Conservation (phyloP, 164 flowering plant species). For the Tetracentron sinense region DNA sequence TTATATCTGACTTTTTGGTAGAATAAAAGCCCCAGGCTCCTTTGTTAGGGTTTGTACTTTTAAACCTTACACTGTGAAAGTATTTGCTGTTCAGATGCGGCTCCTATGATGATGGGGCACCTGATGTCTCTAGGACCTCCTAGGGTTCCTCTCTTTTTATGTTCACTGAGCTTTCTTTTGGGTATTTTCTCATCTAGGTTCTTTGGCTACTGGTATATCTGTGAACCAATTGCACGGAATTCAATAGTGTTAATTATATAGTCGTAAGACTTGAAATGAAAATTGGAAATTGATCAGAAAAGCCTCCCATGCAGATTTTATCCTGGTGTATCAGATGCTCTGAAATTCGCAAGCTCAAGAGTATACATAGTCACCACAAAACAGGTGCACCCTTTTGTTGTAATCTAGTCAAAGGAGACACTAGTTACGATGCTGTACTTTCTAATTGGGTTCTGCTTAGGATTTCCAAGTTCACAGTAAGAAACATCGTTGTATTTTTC, state of each 20-base stretch:
- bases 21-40: not conserved
- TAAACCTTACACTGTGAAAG: too few species aligned
- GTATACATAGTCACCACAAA: constrained; percentile 89
- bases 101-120: not conserved
- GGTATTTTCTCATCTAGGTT: not conserved
- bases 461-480: too few species aligned
- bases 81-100: not conserved
- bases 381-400: constrained; percentile 47
- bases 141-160: not conserved
- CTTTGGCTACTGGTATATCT: not conserved
- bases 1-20: too few species aligned
- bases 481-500: too few species aligned
- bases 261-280: not conserved
- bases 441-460: not conserved
- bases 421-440: not conserved
- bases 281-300: constrained; percentile 3
- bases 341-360: constrained; percentile 79
- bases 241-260: not conserved
- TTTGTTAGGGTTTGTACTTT: too few species aligned
- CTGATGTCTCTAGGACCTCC: not conserved
- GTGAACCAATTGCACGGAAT: not conserved
- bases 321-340: constrained; percentile 92
- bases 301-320: constrained; percentile 59
- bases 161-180: not conserved
- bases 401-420: not conserved